Conservation (phyloP, 495 filamentous ascomycete species). For the Coniosporium apollinis region DNA sequence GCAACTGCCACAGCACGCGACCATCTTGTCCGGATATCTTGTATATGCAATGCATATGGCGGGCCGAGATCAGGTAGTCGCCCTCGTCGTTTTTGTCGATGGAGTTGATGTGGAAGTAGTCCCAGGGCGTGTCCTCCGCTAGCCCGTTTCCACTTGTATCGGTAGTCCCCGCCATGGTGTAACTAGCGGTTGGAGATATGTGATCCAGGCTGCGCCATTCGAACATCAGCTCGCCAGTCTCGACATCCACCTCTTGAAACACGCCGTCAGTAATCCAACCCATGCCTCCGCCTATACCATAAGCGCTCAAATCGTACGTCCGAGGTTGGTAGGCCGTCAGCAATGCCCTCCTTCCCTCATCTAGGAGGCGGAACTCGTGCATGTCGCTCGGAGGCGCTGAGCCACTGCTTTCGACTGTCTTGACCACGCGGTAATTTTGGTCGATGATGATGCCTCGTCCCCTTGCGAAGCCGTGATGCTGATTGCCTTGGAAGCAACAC, state of each 20-base stretch:
- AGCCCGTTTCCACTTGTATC: constrained; percentile 32
- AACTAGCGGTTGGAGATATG: constrained; percentile 29
- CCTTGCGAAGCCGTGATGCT: constrained; percentile 35
- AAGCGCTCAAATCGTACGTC: constrained; percentile 27
- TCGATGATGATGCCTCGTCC: constrained; percentile 39
- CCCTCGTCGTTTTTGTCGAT: constrained; percentile 40
- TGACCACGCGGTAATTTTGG: constrained; percentile 32
- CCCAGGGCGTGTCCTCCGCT: constrained; percentile 33
- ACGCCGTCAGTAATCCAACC: constrained; percentile 36
- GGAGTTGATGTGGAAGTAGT: constrained; percentile 51
- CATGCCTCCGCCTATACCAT: constrained; percentile 25
- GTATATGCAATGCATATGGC: constrained; percentile 40
- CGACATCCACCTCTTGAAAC: constrained; percentile 35
- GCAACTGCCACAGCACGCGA: constrained; percentile 38
- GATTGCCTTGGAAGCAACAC: constrained; percentile 37
- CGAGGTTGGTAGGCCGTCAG: constrained; percentile 11
- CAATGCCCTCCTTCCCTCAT: constrained; percentile 9
- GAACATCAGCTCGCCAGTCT: constrained; percentile 32
- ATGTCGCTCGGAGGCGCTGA: constrained; percentile 10
- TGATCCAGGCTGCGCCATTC: constrained; percentile 38
- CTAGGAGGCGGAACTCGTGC: constrained; percentile 12
- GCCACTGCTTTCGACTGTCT: constrained; percentile 16
- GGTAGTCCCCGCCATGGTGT: constrained; percentile 29
- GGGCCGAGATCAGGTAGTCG: constrained; percentile 43
- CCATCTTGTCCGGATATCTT: constrained; percentile 44